Base-by-base conservation (phyloP, 2,329 filamentous ascomycete genomes). In the Gliomastix tumulicola region DNA sequence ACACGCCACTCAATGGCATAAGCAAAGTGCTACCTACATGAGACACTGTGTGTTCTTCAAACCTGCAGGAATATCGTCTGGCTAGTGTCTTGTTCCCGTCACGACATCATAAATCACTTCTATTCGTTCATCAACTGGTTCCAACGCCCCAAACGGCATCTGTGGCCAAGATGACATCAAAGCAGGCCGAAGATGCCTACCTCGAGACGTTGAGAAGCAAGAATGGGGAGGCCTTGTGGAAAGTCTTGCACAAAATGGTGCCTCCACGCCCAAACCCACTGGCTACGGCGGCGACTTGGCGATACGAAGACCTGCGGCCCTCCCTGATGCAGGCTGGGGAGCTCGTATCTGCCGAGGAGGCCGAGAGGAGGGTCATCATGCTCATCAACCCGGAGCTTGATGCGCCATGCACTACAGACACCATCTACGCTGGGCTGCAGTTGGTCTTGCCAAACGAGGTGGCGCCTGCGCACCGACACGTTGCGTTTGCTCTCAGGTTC, bases 331-430 rank as follows among this genome's bases (percentile, higher is more conserved):
- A 32, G 10, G 37, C 37, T 20, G 45, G 58, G 4, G 39, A 56
- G 18, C 37, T 61, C 4, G 47, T 63, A 11, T 41, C 46, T 0
- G 56, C 53, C 27, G 44, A 58, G 33, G 47, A 63, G 43, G 59
- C 59, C 6, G 59, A 63, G 44, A 46, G 60, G 6, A 44, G 59
- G 6, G 60, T 62, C 1, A 36, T 56, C 7, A 63, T 63, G 59
- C 48, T 62, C 3, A 46, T 56, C 3, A 63, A 63, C 35, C 59
- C 59, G 4, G 19, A 8, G n/a, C n/a, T n/a, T n/a, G n/a, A n/a
- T n/a, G n/a, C n/a, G n/a, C n/a, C n/a, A n/a, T n/a, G n/a, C n/a
- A 76, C 73, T 0, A 76, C 72, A 2, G 73, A 78, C 46, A 76
- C 73, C 2, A 57, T 78, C 35, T 76, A 76, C 41, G 71, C 66